Percentiles rank a stretch among this genome's conserved stretches.
phyloP scores from a whole-genome alignment of 2,329 filamentous ascomycete species.

The Curvularia verruculosa region DNA sequence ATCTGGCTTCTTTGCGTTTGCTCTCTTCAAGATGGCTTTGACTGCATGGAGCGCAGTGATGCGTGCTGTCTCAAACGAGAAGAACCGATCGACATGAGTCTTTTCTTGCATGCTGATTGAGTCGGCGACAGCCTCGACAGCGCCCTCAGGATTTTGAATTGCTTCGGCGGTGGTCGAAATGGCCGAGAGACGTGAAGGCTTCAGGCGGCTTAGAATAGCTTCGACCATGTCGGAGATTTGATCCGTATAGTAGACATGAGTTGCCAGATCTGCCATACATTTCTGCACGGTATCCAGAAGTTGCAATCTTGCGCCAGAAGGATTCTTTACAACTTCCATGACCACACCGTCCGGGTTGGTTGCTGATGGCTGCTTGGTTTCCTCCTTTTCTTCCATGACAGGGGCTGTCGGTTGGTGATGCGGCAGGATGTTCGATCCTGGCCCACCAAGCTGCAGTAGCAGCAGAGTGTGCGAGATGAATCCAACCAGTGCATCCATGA shows the following conservation, averaged over 20 bases:
- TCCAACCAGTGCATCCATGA: constrained; percentile 91
- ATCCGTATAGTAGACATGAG: constrained; percentile 95
- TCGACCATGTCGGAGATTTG: constrained; percentile 95
- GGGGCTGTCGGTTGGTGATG: constrained; percentile 48
- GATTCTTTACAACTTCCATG: constrained; percentile 53
- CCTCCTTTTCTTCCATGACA: constrained; percentile 31
- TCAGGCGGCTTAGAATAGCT: constrained; percentile 77
- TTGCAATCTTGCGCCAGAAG: constrained; percentile 62
- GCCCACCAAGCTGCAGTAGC: constrained; percentile 69
- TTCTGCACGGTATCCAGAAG: constrained; percentile 74
- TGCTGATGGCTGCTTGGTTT: constrained; percentile 23
- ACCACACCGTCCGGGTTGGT: constrained; percentile 36
- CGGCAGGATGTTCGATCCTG: constrained; percentile 46
- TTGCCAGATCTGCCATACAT: constrained; percentile 89
- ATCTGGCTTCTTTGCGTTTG: constrained; percentile 63
- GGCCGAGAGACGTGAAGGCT: constrained; percentile 62
- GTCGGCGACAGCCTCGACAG: constrained; percentile 56
- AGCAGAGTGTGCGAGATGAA: constrained; percentile 83
- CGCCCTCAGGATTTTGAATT: constrained; percentile 57
- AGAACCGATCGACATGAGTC: constrained; percentile 61
- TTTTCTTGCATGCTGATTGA: constrained; percentile 60
- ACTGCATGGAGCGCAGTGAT: constrained; percentile 75
- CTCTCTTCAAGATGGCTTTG: constrained; percentile 80
- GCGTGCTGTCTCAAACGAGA: constrained; percentile 67
- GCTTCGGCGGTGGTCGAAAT: constrained; percentile 54